These are phyloP conservation scores for Russula earlei DNA, from an alignment of 768 basidiomycete genomes.

Conservation along the genomic window DNA sequence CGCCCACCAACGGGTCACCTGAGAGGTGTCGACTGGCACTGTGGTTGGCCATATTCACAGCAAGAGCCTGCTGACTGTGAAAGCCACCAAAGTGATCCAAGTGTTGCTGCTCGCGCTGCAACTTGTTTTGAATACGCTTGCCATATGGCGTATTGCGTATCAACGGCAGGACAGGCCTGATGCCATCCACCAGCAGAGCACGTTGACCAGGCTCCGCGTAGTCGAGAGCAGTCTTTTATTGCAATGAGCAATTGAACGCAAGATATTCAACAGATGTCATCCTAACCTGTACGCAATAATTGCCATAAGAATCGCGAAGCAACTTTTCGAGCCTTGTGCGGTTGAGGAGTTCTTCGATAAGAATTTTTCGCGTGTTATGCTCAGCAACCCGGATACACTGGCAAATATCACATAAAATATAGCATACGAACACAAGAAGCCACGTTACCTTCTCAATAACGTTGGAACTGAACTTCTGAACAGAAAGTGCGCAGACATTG, in stretches of 20 bases:
- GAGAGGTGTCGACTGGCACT: constrained; percentile 47
- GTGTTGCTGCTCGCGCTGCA: constrained; percentile 75
- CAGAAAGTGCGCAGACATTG: constrained; percentile 94
- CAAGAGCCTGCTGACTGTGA: constrained; percentile 49
- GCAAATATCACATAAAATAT: background rate
- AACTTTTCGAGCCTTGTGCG: constrained; percentile 92
- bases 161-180: constrained; percentile 94
- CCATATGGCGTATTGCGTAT: constrained; percentile 99
- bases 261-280: background rate
- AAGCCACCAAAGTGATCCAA: constrained; percentile 57
- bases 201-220: constrained; percentile 95
- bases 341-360: constrained; percentile 93
- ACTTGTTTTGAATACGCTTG: constrained; percentile 97
- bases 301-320: constrained; percentile 91
- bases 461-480: constrained; percentile 99
- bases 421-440: background rate
- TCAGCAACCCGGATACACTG: constrained; percentile 89
- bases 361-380: constrained; percentile 83
- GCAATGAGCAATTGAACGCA: background rate
- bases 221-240: constrained; percentile 86
- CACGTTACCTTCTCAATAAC: constrained; percentile 84
- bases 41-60: constrained; percentile 45
- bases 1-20: constrained; percentile 47
- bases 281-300: constrained; percentile 84
- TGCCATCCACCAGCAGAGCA: constrained; percentile 87